Evolutionary conservation across 2,329 filamentous ascomycete species (phyloP).

Genomic region (Exutisphaerella laricina): DNA sequence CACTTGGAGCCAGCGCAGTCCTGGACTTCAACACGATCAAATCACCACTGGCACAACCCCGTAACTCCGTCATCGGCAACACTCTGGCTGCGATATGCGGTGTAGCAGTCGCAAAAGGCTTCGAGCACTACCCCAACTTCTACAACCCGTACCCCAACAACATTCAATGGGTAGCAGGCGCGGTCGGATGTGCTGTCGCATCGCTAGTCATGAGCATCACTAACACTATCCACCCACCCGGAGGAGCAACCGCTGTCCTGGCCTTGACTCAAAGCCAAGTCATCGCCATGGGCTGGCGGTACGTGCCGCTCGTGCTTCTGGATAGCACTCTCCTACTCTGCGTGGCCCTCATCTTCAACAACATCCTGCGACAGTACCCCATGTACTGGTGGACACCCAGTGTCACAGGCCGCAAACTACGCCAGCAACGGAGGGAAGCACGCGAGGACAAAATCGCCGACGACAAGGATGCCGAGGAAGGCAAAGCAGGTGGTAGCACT

Average conservation of each 20-base stretch:
- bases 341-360: slow-evolving; percentile 42
- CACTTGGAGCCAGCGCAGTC: slow-evolving; percentile 43
- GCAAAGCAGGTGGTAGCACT: slow-evolving; percentile 2
- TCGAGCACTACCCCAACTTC: slow-evolving; percentile 36
- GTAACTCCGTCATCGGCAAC: slow-evolving; percentile 44
- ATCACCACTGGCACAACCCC: slow-evolving; percentile 45
- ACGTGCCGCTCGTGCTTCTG: slow-evolving; percentile 39
- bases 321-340: slow-evolving; percentile 40
- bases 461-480: slow-evolving; percentile 12
- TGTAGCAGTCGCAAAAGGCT: slow-evolving; percentile 42
- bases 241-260: slow-evolving; percentile 45
- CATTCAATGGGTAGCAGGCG: slow-evolving; percentile 43
- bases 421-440: slow-evolving; percentile 15
- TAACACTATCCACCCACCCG: slow-evolving; percentile 47
- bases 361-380: slow-evolving; percentile 44
- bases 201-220: slow-evolving; percentile 44
- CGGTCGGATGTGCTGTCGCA: slow-evolving; percentile 40
- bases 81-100: slow-evolving; percentile 42
- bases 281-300: slow-evolving; percentile 43
- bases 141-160: slow-evolving; percentile 14
- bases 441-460: slow-evolving; percentile 10
- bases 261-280: slow-evolving; percentile 39
- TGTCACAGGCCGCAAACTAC: slow-evolving; percentile 32
- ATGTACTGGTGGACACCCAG: slow-evolving; percentile 47
- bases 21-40: slow-evolving; percentile 45